A percentile compares a stretch with the other conserved stretches of the same genome.
phyloP scores from a whole-genome alignment of 2,329 filamentous ascomycete genomes.

The Xylaria arbuscula region DNA sequence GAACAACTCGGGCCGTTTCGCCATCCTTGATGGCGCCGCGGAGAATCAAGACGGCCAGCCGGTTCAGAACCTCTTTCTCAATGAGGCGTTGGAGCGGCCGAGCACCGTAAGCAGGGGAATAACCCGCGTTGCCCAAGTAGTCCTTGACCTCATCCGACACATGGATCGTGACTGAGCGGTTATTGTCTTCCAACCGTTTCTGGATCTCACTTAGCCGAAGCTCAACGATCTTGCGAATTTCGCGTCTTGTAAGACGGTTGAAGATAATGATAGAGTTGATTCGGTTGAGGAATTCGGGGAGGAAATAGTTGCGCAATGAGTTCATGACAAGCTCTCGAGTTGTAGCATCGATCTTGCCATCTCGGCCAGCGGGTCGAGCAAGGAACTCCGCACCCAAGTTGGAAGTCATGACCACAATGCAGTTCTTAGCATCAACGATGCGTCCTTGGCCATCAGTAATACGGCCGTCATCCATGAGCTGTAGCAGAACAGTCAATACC shows the following conservation, averaged over 20 bases:
- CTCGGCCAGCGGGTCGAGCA: slow-evolving; percentile 78
- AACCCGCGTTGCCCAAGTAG: slow-evolving; percentile 90
- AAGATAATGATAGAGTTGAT: slow-evolving; percentile 98
- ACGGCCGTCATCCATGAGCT: slow-evolving; percentile 98
- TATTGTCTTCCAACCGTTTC: slow-evolving; percentile 86
- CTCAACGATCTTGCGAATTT: slow-evolving; percentile 97
- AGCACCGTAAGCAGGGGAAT: slow-evolving; percentile 95
- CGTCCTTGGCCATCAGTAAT: slow-evolving; percentile 98
- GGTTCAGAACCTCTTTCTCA: slow-evolving; percentile 96
- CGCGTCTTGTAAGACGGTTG: slow-evolving; percentile 88
- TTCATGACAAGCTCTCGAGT: slow-evolving; percentile 92
- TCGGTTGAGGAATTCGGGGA: slow-evolving; percentile 98
- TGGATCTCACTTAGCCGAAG: slow-evolving; percentile 89
- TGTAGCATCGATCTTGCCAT: slow-evolving; percentile 86
- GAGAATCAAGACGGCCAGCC: slow-evolving; percentile 89
- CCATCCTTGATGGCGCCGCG: slow-evolving; percentile 86
- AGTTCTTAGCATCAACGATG: slow-evolving; percentile 94
- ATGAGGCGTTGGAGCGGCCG: slow-evolving; percentile 89
- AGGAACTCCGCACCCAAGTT: slow-evolving; percentile 96
- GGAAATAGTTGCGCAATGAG: slow-evolving; percentile 92
- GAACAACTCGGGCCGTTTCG: slow-evolving; percentile 81
- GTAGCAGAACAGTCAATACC: slow-evolving; percentile 94
- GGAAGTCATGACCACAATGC: slow-evolving; percentile 99
- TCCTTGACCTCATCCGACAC: slow-evolving; percentile 88
- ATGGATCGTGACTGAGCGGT: slow-evolving; percentile 85